A percentile compares a stretch with the other conserved stretches of the same genome.
Evolutionary conservation across 2,329 filamentous ascomycete species (phyloP).

Genomic region (Monosporascus sp.): DNA sequence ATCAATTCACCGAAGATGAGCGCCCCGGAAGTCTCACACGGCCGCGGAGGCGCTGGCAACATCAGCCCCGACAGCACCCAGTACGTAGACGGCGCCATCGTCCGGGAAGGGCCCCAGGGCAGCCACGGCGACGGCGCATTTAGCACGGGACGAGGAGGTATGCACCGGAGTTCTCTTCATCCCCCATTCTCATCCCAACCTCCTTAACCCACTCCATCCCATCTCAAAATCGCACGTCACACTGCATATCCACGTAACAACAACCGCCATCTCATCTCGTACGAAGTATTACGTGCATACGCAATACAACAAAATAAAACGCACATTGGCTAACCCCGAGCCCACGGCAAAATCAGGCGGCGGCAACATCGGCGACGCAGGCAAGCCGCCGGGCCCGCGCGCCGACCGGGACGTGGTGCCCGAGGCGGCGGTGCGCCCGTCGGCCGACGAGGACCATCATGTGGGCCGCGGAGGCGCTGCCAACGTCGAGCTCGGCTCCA

Average conservation of each 20-base stretch:
- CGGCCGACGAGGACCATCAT: constrained; percentile 48
- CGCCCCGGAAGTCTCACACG: constrained; percentile 51
- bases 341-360: constrained; percentile 35
- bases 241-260: too few relatives aligned
- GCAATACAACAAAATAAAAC: too few relatives aligned
- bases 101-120: constrained; percentile 48
- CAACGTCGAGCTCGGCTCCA: constrained; percentile 42
- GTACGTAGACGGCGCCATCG: constrained; percentile 60
- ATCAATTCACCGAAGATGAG: constrained; percentile 23
- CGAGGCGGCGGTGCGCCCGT: constrained; percentile 44
- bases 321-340: not conserved
- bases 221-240: too few relatives aligned
- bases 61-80: constrained; percentile 52
- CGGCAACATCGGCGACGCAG: constrained; percentile 53
- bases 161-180: constrained; percentile 11
- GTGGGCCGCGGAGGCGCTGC: constrained; percentile 57
- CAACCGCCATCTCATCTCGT: too few relatives aligned
- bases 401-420: constrained; percentile 50
- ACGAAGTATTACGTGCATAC: too few relatives aligned
- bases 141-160: constrained; percentile 56
- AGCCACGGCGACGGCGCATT: constrained; percentile 55
- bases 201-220: not conserved
- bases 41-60: constrained; percentile 58
- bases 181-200: not conserved
- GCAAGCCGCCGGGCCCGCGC: constrained; percentile 33